These are phyloP conservation scores for Cenchrus fungigraminus DNA, from an alignment of 176 grass and related monocot genomes.

Conservation along the genomic window DNA sequence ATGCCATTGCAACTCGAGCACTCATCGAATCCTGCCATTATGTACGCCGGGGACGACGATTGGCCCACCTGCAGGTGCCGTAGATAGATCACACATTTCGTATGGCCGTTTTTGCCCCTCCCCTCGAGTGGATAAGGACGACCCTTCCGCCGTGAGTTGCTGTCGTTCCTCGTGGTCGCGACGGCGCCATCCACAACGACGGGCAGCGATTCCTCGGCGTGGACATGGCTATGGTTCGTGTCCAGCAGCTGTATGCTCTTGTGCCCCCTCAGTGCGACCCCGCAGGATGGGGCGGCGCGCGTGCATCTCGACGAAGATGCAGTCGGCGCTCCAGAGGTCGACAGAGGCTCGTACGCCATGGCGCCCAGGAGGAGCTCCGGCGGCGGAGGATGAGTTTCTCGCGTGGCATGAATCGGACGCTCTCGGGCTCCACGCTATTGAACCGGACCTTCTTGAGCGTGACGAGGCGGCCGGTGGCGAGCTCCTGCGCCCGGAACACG, in stretches of 20 bases:
- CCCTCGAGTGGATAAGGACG: too few relatives aligned
- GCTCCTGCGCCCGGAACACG: slow-evolving; percentile 51
- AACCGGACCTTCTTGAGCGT: slow-evolving; percentile 76
- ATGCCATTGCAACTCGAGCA: too few relatives aligned
- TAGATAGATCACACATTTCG: too few relatives aligned
- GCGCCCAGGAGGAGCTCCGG: slow-evolving; percentile 89
- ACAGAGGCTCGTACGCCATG: slow-evolving; percentile 71
- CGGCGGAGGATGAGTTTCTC: slow-evolving; percentile 58
- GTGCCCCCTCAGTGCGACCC: slow-evolving; percentile 69
- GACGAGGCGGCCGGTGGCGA: slow-evolving; percentile 41
- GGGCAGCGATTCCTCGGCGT: slow-evolving; percentile 39
- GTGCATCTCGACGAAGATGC: slow-evolving; percentile 90
- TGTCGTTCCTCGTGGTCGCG: slow-evolving; percentile 23
- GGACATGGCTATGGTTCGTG: slow-evolving; percentile 45
- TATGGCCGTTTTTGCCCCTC: too few relatives aligned
- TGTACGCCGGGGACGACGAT: too few relatives aligned
- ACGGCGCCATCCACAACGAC: slow-evolving; percentile 20
- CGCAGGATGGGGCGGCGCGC: slow-evolving; percentile 71
- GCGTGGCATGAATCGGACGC: slow-evolving; percentile 65
- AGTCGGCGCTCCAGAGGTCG: slow-evolving; percentile 93
- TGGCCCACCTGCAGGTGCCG: too few relatives aligned
- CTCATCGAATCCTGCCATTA: too few relatives aligned
- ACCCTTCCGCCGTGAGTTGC: neutral
- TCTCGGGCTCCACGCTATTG: slow-evolving; percentile 67
- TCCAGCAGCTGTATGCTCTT: slow-evolving; percentile 58